Base-by-base conservation (phyloP, 2,329 filamentous ascomycete genomes). In the Xylariales sp. region DNA sequence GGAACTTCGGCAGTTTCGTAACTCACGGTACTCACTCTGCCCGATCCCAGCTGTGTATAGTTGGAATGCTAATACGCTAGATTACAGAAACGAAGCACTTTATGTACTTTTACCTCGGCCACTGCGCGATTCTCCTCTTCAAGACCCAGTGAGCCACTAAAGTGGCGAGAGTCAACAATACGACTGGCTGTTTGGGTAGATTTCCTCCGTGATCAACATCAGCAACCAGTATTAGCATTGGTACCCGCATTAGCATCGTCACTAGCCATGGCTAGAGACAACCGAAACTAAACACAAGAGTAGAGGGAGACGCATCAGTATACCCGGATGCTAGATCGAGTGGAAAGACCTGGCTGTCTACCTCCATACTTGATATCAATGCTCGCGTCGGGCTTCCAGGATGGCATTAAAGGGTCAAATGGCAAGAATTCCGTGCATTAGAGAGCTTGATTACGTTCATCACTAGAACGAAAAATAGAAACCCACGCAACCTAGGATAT, bases 91-190 rank as follows among this genome's bases (percentile, higher is more conserved):
- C 96, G 34, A 98, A 98, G 85, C 96, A 99, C 83, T 99, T 99
- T 85, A 97, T 99, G 81, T 99, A 99, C 85, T 99, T 99, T 85
- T 99, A 99, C 85, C 91, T 99, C 68, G 96, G 96, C 62, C 96
- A 98, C 86, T 97, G 94, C 81, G 96, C 96, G 68, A 98, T 99
- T 79, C 88, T 99, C 64, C 90, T 99, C 61, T 99, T 98, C 90
- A 99, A 99, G 88, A 99, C 96, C 48, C 95, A 97, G 89, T 98
- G 90, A 53, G 23, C 23, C 30, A 28, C 41, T 32, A 30, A 49
- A 39, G 34, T 43, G 43, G 36, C 30, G n/a, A 23, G 41, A 55
- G 4, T n/a, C 50, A 62, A 30, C 41, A 49, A 39, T 60, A 23
- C 48, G 50, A 55, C 23, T 32, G 50, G 52, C 53, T 59, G 5